Evolutionary conservation across 495 filamentous ascomycete species (phyloP), one percentile per base, ranked within the genome.

Genomic region (Elasticomyces elasticus): DNA sequence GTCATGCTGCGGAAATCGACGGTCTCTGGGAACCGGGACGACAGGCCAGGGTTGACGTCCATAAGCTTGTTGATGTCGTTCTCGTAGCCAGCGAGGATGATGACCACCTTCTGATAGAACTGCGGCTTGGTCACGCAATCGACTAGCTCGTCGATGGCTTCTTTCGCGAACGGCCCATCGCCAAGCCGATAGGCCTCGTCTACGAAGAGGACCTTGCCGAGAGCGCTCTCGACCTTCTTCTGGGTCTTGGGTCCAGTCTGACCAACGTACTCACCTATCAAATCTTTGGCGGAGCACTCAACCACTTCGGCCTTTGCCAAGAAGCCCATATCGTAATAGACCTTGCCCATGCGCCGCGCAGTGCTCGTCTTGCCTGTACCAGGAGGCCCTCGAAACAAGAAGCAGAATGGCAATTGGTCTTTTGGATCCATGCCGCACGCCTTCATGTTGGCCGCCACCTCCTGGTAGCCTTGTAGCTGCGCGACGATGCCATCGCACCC

Each of bases 21-120:
- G 12, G 72, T 67, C 38, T 76, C 76, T 0, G 81, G 76, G 63
- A 87, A 86, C 9, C 82, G 70, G 46, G 74, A 74, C 0, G 79
- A 72, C 13, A 86, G 66, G 0, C 81, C 80, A 0, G 75, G 69
- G 54, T 84, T 85, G 38, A 75, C 73, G 5, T 66, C 60, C 77
- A 90, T 79, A 1, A 92, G 74, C 0, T 74, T 69, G 61, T 89
- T 81, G 59, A 90, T 89, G 28, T 88, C 82, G 0, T 69, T 52
- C 27, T 80, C 77, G 54, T 90, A 89, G 1, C 86, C 86, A 0
- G 87, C 86, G 0, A 90, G 72, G 40, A 92, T 86, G 15, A 85
- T 73, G 38, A 92, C 72, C 1, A 92, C 63, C 54, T 83, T 88
- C 43, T 76, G 71, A 6, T 63, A 58, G 60, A 79, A 92, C 24